phyloP scores from a whole-genome alignment of 768 basidiomycete species.

The Boletus fagicola region DNA sequence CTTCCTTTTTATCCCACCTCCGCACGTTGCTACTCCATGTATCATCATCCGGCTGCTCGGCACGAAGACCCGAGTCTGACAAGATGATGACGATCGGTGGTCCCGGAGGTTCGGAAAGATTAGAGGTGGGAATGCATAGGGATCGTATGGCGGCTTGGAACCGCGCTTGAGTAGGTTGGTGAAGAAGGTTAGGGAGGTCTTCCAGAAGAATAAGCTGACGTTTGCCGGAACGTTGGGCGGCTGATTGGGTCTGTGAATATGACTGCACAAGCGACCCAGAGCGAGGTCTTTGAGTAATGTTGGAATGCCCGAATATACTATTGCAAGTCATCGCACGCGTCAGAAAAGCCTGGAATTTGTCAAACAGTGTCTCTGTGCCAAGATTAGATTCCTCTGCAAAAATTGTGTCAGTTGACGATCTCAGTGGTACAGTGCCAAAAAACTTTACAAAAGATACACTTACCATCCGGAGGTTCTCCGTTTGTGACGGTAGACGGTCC shows the following conservation, averaged over 20 bases:
- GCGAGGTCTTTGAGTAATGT: slow-evolving; percentile 11
- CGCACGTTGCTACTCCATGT: slow-evolving; percentile 41
- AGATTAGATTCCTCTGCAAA: slow-evolving; percentile 14
- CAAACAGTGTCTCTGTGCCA: slow-evolving; percentile 38
- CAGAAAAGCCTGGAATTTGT: slow-evolving; percentile 77
- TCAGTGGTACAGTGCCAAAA: not conserved
- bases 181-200: slow-evolving; percentile 88
- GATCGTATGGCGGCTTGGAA: slow-evolving; percentile 71
- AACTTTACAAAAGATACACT: not conserved
- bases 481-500: slow-evolving; percentile 23
- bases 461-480: slow-evolving; percentile 17
- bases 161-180: slow-evolving; percentile 59
- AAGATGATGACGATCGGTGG: slow-evolving; percentile 79
- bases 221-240: slow-evolving; percentile 18
- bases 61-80: slow-evolving; percentile 78
- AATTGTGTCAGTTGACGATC: not conserved
- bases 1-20: slow-evolving; percentile 51
- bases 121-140: slow-evolving; percentile 40
- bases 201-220: slow-evolving; percentile 77
- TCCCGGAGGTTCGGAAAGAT: slow-evolving; percentile 21
- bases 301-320: slow-evolving; percentile 42
- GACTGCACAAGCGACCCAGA: slow-evolving; percentile 1
- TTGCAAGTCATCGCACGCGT: slow-evolving; percentile 62
- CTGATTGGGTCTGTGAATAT: slow-evolving; percentile 2
- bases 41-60: slow-evolving; percentile 53